phyloP scores from a whole-genome alignment of 2,329 filamentous ascomycete genomes.

The Diaporthe citriasiana region DNA sequence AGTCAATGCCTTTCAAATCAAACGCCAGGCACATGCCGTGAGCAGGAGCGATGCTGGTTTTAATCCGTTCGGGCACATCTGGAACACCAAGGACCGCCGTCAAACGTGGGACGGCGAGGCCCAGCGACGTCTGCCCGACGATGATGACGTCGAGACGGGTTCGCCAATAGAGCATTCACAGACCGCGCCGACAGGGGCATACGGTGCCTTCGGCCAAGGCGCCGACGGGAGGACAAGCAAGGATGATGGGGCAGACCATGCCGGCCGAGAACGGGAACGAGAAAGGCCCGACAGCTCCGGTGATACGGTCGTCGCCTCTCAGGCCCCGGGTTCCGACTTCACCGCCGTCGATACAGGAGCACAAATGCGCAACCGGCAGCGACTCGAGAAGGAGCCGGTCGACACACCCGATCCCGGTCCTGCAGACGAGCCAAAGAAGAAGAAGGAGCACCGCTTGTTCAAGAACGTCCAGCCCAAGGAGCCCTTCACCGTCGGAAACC shows the following conservation, averaged over 20 bases:
- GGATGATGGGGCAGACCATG: slow-evolving; percentile 47
- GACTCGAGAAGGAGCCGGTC: slow-evolving; percentile 45
- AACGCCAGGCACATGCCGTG: slow-evolving; percentile 59
- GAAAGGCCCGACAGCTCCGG: slow-evolving; percentile 43
- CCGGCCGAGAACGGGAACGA: slow-evolving; percentile 45
- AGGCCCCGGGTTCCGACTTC: slow-evolving; percentile 25
- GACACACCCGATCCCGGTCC: slow-evolving; percentile 44
- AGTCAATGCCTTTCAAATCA: slow-evolving; percentile 64
- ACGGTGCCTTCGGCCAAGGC: neutral
- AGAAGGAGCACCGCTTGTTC: slow-evolving; percentile 57
- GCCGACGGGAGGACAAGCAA: slow-evolving; percentile 22
- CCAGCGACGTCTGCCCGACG: slow-evolving; percentile 45
- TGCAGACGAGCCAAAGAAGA: slow-evolving; percentile 55
- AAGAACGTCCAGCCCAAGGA: slow-evolving; percentile 63
- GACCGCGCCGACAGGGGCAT: slow-evolving; percentile 48
- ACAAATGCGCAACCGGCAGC: slow-evolving; percentile 37
- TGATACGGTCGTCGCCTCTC: slow-evolving; percentile 42
- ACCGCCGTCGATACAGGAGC: slow-evolving; percentile 34
- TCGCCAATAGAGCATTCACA: slow-evolving; percentile 53
- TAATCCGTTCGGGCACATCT: slow-evolving; percentile 62
- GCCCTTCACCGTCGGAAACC: slow-evolving; percentile 73
- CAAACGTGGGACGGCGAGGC: slow-evolving; percentile 57
- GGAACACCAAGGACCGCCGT: slow-evolving; percentile 49
- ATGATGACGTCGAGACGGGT: slow-evolving; percentile 46
- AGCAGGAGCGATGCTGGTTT: slow-evolving; percentile 55